These are phyloP conservation scores for Colletotrichum sp. DNA, from an alignment of 2,329 filamentous ascomycete species.

Conservation along the genomic window DNA sequence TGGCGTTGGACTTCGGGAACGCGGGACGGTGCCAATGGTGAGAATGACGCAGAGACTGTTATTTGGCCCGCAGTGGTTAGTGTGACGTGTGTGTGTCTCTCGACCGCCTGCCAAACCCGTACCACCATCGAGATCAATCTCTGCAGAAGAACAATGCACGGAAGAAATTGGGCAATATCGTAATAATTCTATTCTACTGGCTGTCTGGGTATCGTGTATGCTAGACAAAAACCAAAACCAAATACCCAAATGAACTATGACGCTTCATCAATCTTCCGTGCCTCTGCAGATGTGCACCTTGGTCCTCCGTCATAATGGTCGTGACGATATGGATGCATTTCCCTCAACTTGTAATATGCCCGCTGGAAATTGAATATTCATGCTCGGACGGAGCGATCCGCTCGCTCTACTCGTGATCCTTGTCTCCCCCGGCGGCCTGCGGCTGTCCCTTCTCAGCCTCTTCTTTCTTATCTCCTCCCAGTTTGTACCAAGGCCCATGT, in stretches of 20 bases:
- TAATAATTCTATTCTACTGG: neutral
- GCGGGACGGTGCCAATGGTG: neutral
- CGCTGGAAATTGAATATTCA: neutral
- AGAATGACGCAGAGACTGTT: neutral
- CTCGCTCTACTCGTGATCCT: neutral
- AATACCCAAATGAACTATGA: neutral
- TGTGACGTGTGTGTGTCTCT: neutral
- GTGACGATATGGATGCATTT: neutral
- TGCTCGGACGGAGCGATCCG: neutral
- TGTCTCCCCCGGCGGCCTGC: neutral
- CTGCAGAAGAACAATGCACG: neutral
- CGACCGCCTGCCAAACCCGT: neutral
- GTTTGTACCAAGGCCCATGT: slow-evolving; percentile 13
- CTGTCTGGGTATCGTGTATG: neutral
- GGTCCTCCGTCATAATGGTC: neutral
- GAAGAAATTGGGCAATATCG: neutral
- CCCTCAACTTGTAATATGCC: neutral
- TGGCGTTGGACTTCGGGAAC: neutral
- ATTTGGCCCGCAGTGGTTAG: neutral
- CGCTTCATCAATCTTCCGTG: neutral
- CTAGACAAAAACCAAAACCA: neutral
- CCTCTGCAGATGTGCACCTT: neutral
- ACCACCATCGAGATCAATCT: neutral
- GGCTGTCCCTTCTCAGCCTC: neutral
- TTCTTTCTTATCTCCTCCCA: neutral